Evolutionary conservation across 441 rosid species (phyloP).

Genomic region (Kokia cookei): DNA sequence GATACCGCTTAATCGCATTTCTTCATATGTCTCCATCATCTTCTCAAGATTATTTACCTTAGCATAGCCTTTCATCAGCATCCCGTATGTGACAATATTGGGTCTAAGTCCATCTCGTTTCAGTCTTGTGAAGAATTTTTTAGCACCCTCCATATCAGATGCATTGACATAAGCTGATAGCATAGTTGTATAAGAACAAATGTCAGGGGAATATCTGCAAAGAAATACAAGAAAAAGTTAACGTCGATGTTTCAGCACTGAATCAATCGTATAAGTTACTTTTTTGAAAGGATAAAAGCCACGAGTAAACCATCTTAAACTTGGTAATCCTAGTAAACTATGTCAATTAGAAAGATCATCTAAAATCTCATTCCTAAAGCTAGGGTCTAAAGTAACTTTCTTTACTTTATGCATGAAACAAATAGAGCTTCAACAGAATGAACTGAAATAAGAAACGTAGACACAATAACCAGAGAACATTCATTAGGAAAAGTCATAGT

Average conservation of each 20-base stretch:
- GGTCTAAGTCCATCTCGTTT: constrained; percentile 67
- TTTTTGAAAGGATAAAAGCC: background rate
- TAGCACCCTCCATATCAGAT: constrained; percentile 83
- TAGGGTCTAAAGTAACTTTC: background rate
- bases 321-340: background rate
- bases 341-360: background rate
- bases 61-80: constrained; percentile 81
- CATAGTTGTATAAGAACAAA: constrained; percentile 93
- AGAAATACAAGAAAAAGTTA: background rate
- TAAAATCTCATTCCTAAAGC: background rate
- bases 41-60: constrained; percentile 61
- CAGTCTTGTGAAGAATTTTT: constrained; percentile 68
- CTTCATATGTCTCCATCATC: constrained; percentile 65
- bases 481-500: background rate
- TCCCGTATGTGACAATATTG: constrained; percentile 72
- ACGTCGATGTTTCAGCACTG: background rate
- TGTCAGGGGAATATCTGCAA: constrained; percentile 68
- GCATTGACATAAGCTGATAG: constrained; percentile 86
- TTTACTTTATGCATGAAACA: background rate
- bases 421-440: background rate
- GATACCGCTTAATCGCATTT: constrained; percentile 53
- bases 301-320: no score
- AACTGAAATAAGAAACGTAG: constrained; percentile 1
- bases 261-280: background rate
- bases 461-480: background rate